phyloP scores from a whole-genome alignment of 305 asterid species.

The Withania somnifera region DNA sequence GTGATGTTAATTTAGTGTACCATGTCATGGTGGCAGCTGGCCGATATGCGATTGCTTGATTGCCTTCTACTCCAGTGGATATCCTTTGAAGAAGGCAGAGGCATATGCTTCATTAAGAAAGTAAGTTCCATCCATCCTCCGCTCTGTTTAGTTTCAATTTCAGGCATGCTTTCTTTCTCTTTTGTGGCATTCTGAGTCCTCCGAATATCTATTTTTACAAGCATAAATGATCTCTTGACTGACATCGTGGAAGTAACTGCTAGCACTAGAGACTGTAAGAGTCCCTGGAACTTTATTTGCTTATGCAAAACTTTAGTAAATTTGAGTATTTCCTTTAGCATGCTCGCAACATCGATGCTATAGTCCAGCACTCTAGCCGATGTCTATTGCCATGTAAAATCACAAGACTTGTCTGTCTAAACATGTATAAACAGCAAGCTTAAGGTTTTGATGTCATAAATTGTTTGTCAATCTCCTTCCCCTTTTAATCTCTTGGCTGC shows the following conservation, averaged over 20 bases:
- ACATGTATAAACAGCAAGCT: not conserved
- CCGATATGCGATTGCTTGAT: slow-evolving; percentile 87
- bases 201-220: not conserved
- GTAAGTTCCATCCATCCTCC: slow-evolving; percentile 25
- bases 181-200: not conserved
- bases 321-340: not conserved
- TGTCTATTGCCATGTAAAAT: not conserved
- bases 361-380: not conserved
- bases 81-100: slow-evolving; percentile 82
- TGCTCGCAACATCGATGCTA: not conserved
- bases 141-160: not conserved
- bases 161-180: not conserved
- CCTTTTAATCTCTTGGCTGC: not conserved
- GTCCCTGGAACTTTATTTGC: not conserved
- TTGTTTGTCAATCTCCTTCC: not conserved
- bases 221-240: not conserved
- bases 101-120: slow-evolving; percentile 83
- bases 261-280: not conserved
- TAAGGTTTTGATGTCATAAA: not conserved
- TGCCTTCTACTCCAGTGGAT: slow-evolving; percentile 81
- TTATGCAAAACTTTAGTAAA: not conserved
- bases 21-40: slow-evolving; percentile 50
- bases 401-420: not conserved
- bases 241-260: not conserved
- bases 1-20: not conserved